Conservation (phyloP, 805 yeast species). For the Peterozyma toletana region DNA sequence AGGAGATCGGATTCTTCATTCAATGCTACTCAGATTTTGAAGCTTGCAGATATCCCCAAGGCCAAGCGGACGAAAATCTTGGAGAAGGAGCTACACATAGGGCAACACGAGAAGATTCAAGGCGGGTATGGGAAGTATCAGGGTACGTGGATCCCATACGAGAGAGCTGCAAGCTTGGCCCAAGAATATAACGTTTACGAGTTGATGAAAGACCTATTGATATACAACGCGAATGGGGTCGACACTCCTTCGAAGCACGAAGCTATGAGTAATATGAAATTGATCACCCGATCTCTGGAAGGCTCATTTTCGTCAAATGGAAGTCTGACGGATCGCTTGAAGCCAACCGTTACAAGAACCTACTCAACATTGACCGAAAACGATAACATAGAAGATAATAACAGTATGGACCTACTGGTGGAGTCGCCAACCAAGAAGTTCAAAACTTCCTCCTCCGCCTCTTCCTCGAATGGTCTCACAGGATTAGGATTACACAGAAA, state of each 20-base stretch:
- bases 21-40: conserved; percentile 91
- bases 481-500: conserved; percentile 4
- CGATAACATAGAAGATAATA: conserved; percentile 16
- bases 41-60: conserved; percentile 90
- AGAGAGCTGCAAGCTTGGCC: conserved; percentile 61
- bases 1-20: conserved; percentile 75
- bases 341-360: conserved; percentile 5
- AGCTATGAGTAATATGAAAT: conserved; percentile 6
- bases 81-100: conserved; percentile 89
- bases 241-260: conserved; percentile 35
- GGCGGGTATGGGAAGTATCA: conserved; percentile 97
- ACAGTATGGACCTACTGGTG: conserved; percentile 4
- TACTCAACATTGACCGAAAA: conserved; percentile 24
- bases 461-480: neutral
- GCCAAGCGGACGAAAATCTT: conserved; percentile 89
- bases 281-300: neutral
- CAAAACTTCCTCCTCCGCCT: conserved; percentile 11
- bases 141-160: conserved; percentile 93
- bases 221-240: conserved; percentile 30
- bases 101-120: conserved; percentile 86
- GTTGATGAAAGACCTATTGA: conserved; percentile 40
- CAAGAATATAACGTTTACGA: conserved; percentile 53
- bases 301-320: neutral
- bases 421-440: conserved; percentile 33
- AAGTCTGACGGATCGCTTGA: neutral